Conservation (phyloP, 1,284 basidiomycete genomes). For the Trametes polyzona region DNA sequence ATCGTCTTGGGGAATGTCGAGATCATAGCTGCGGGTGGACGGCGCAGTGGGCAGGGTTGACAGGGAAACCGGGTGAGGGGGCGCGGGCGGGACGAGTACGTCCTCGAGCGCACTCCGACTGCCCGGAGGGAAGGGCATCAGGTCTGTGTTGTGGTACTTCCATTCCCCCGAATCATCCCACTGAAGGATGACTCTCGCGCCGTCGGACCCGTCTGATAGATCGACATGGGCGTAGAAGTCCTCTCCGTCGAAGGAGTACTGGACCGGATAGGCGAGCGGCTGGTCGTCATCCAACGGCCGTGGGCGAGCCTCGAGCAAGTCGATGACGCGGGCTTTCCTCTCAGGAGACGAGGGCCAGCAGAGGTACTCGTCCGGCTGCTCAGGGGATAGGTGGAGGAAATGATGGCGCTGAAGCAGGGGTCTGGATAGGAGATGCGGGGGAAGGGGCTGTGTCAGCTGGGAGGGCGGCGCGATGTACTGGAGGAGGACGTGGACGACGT, state of each 20-base stretch:
- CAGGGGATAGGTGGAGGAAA: slow-evolving; percentile 58
- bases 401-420: slow-evolving; percentile 67
- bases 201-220: slow-evolving; percentile 44
- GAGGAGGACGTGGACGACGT: slow-evolving; percentile 51
- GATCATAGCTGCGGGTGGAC: slow-evolving; percentile 28
- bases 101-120: slow-evolving; percentile 48
- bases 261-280: slow-evolving; percentile 42
- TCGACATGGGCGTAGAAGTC: slow-evolving; percentile 64
- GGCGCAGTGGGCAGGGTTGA: slow-evolving; percentile 13
- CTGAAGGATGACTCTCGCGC: slow-evolving; percentile 66
- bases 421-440: slow-evolving; percentile 61
- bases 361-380: slow-evolving; percentile 59
- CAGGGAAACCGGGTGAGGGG: slow-evolving; percentile 3
- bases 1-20: slow-evolving; percentile 31
- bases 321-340: slow-evolving; percentile 37
- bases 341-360: slow-evolving; percentile 61
- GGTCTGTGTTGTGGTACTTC: slow-evolving; percentile 69
- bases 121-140: slow-evolving; percentile 74
- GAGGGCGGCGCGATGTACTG: slow-evolving; percentile 61
- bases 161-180: slow-evolving; percentile 61
- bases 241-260: slow-evolving; percentile 65
- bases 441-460: slow-evolving; percentile 51
- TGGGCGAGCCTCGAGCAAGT: slow-evolving; percentile 51
- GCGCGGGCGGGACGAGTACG: slow-evolving; percentile 20
- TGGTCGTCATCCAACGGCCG: slow-evolving; percentile 43